Base-by-base conservation (phyloP, 2,329 filamentous ascomycete genomes). In the Pyrenochaeta sp. region DNA sequence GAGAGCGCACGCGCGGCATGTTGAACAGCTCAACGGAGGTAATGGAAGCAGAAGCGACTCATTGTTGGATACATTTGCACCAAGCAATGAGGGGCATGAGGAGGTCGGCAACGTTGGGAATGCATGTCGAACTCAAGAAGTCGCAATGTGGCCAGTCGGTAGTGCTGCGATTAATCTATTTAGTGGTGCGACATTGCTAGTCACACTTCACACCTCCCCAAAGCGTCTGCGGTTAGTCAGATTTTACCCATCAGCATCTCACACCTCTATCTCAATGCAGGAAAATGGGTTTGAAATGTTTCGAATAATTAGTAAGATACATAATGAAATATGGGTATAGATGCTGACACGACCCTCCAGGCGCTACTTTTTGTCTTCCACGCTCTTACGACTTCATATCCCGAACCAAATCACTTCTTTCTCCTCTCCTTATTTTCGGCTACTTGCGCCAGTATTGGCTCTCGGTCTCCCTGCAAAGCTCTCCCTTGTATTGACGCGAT, bases 401-500 rank as follows among this genome's bases (percentile, higher is more conserved):
- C 22, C 32, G 32, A 44, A 37, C 21, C 42, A 43, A 28, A 29
- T 35, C 14, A 45, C 18, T 26, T 36, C 21, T 19, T 34, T 8
- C 39, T 44, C 32, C 21, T 19, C 22, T 8, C 39, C 41, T 36
- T 39, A 49, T 10, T 35, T 24, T 21, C 37, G 44, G 27, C 23
- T 48, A 37, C 51, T 58, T 26, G 60, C 48, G 10, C 42, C 32
- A 35, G 62, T 65, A 29, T 53, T 58, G 7, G 38, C 41, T 14
- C 60, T 53, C n/a, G 47, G 44, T 39, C 61, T 58, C 31, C 36
- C 44, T 8, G 39, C 55, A 51, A 79, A 79, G 44, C 71, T 75
- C 40, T 78, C 75, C 42, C 71, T 60, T 19, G 77, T 79, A 46
- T 78, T 68, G 10, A 78, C 71, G 1, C 75, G 71, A 48, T 79